Percentiles rank a stretch among this genome's conserved stretches.
Conservation (phyloP, 208 protist species). For the Trypanosoma lewisi region DNA sequence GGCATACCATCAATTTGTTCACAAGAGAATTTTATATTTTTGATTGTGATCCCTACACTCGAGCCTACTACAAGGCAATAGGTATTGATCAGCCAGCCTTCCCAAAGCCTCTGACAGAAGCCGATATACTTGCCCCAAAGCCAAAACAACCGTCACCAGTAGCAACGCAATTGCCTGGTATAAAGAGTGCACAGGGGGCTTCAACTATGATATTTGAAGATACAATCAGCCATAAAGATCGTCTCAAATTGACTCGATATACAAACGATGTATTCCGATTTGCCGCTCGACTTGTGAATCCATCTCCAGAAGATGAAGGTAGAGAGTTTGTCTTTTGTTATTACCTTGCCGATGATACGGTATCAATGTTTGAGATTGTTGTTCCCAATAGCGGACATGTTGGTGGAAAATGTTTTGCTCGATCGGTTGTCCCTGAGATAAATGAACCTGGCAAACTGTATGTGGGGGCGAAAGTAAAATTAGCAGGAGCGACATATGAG, state of each 20-base stretch:
- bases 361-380: slow-evolving; percentile 90
- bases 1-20: slow-evolving; percentile 77
- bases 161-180: slow-evolving; percentile 3
- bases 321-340: slow-evolving; percentile 89
- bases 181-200: slow-evolving; percentile 28
- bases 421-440: slow-evolving; percentile 71
- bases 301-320: slow-evolving; percentile 52
- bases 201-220: slow-evolving; percentile 81
- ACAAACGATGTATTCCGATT: slow-evolving; percentile 92
- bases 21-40: slow-evolving; percentile 86
- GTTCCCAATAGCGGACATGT: slow-evolving; percentile 92
- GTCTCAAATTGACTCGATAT: slow-evolving; percentile 79
- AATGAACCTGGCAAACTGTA: slow-evolving; percentile 49
- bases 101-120: slow-evolving; percentile 44
- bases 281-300: slow-evolving; percentile 57
- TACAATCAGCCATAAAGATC: slow-evolving; percentile 53
- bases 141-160: slow-evolving; percentile 19
- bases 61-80: slow-evolving; percentile 70
- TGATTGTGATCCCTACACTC: slow-evolving; percentile 93
- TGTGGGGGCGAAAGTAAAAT: slow-evolving; percentile 65
- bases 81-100: slow-evolving; percentile 34
- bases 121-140: slow-evolving; percentile 18
- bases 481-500: slow-evolving; percentile 65
- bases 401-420: slow-evolving; percentile 90
- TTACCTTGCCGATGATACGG: slow-evolving; percentile 95